Conservation (phyloP, 2,329 filamentous ascomycete genomes). For the Phyllosticta citriasiana region DNA sequence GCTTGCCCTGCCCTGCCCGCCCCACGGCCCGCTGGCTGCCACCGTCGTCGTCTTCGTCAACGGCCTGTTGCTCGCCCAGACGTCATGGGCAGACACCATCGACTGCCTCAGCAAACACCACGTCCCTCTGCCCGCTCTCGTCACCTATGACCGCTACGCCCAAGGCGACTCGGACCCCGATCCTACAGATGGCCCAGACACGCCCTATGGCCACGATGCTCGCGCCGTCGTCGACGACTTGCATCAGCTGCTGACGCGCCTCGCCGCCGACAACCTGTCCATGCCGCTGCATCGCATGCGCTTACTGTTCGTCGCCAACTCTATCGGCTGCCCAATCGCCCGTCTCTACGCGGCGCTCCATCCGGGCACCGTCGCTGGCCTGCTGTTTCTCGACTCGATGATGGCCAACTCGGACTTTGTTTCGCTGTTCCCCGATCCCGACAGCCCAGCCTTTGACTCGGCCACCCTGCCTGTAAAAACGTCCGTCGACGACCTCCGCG, state of each 20-base stretch:
- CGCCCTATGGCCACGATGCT: slow-evolving; percentile 39
- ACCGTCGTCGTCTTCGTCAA: slow-evolving; percentile 36
- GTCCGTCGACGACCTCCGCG: slow-evolving; percentile 23
- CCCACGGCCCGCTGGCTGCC: slow-evolving; percentile 20
- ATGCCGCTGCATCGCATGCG: slow-evolving; percentile 24
- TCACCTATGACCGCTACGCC: slow-evolving; percentile 50
- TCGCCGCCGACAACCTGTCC: slow-evolving; percentile 26
- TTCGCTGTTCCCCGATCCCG: slow-evolving; percentile 46
- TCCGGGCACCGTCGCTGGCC: slow-evolving; percentile 35
- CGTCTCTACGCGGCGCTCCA: slow-evolving; percentile 42
- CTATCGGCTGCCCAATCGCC: slow-evolving; percentile 43
- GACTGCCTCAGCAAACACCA: slow-evolving; percentile 20
- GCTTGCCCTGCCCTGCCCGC: background rate
- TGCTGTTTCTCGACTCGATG: slow-evolving; percentile 48
- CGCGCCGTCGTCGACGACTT: slow-evolving; percentile 36
- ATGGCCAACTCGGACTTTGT: slow-evolving; percentile 49
- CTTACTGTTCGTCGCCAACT: slow-evolving; percentile 41
- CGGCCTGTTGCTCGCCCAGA: slow-evolving; percentile 32
- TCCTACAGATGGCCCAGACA: slow-evolving; percentile 19
- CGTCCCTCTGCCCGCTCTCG: slow-evolving; percentile 31
- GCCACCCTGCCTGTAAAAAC: slow-evolving; percentile 31
- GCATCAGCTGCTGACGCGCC: slow-evolving; percentile 33
- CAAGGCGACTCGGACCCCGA: slow-evolving; percentile 45
- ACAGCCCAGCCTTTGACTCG: slow-evolving; percentile 36
- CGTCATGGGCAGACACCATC: slow-evolving; percentile 29